Percentiles rank a stretch among this genome's conserved stretches.
Conservation (phyloP, 2,329 filamentous ascomycete species). For the Beauveria scarabaeidicola region DNA sequence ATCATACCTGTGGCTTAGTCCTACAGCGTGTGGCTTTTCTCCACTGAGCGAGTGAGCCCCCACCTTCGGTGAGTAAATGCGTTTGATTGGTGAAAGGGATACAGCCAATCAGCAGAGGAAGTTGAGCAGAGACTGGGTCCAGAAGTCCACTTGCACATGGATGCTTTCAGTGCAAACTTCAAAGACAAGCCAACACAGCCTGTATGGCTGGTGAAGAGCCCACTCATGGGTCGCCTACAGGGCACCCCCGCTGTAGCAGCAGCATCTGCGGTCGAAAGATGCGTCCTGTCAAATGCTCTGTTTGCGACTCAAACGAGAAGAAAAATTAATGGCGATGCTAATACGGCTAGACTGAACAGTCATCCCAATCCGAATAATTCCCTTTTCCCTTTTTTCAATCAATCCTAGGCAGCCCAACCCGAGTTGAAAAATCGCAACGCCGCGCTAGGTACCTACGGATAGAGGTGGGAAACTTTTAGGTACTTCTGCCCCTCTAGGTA, state of each 20-base stretch:
- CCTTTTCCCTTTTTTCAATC: not conserved
- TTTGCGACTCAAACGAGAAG: not conserved
- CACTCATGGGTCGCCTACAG: not conserved
- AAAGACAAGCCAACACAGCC: not conserved
- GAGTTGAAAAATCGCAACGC: not conserved
- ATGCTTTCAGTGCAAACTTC: conserved; percentile 5
- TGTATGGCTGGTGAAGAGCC: not conserved
- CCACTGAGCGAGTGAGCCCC: not conserved
- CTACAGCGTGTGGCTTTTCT: not conserved
- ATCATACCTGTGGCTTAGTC: not conserved
- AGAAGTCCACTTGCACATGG: not conserved
- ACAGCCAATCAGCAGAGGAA: conserved; percentile 14
- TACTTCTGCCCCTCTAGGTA: not conserved
- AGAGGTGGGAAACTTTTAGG: not conserved
- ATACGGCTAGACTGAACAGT: not conserved
- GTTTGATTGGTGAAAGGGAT: not conserved
- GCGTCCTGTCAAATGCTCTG: conserved; percentile 1
- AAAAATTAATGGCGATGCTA: not conserved
- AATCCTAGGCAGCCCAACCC: not conserved
- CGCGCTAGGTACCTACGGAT: not conserved
- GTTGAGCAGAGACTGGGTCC: not conserved
- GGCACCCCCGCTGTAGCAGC: not conserved
- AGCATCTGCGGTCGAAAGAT: not conserved
- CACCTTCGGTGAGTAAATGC: not conserved
- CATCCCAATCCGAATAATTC: not conserved